phyloP scores from a whole-genome alignment of 768 basidiomycete genomes.

The Harrya chromipes region DNA sequence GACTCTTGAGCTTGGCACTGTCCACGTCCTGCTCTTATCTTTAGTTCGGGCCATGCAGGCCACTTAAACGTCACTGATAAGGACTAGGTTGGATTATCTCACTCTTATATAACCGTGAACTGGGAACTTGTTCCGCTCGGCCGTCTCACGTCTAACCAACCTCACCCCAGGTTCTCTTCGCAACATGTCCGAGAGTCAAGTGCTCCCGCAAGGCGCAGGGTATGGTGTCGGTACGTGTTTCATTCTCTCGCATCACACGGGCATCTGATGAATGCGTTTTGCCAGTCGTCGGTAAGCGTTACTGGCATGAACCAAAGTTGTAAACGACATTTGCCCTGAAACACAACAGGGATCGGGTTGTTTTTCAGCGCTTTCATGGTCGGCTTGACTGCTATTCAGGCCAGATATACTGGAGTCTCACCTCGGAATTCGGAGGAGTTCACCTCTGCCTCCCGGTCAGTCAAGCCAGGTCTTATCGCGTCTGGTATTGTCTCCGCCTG shows the following conservation, averaged over 20 bases:
- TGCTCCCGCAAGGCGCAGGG: slow-evolving; percentile 79
- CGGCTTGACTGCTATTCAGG: slow-evolving; percentile 72
- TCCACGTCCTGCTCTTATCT: too few relatives aligned
- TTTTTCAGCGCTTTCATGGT: slow-evolving; percentile 87
- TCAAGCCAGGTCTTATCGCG: slow-evolving; percentile 91
- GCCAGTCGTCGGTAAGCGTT: slow-evolving; percentile 48
- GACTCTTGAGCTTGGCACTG: too few relatives aligned
- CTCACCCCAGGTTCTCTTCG: not conserved
- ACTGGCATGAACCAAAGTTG: not conserved
- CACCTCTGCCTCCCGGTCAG: slow-evolving; percentile 73
- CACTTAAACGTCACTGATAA: slow-evolving; percentile 15
- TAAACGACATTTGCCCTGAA: not conserved
- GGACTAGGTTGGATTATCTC: not conserved
- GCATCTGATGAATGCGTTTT: not conserved
- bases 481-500: slow-evolving; percentile 91
- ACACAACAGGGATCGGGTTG: slow-evolving; percentile 68
- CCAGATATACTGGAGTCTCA: slow-evolving; percentile 80
- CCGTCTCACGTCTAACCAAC: not conserved
- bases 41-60: not conserved
- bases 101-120: slow-evolving; percentile 11
- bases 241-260: not conserved
- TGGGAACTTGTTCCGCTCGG: not conserved
- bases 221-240: slow-evolving; percentile 70
- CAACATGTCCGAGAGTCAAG: slow-evolving; percentile 28
- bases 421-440: slow-evolving; percentile 82